Evolutionary conservation across 768 basidiomycete genomes (phyloP).

Genomic region (Krasilnikovozyma curviuscula): DNA sequence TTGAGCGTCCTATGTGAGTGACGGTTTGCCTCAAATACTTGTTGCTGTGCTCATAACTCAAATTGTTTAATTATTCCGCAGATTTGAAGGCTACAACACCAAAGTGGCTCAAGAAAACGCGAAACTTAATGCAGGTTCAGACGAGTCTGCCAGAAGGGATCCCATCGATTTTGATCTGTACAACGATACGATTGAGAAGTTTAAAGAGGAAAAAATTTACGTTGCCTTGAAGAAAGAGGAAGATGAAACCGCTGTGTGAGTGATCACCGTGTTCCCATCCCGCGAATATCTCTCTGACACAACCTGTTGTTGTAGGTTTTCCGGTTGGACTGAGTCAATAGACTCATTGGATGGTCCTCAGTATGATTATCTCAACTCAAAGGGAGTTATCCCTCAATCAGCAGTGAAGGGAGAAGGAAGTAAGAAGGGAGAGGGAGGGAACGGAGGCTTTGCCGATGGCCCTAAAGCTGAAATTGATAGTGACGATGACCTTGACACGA

Average conservation of each 20-base stretch:
- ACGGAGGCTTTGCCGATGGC: conserved; percentile 4
- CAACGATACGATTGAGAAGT: conserved; percentile 47
- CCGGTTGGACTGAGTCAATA: conserved; percentile 60
- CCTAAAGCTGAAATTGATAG: neutral
- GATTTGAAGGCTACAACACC: conserved; percentile 30
- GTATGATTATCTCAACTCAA: conserved; percentile 33
- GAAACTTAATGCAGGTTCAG: conserved; percentile 13
- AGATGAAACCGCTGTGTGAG: conserved; percentile 54
- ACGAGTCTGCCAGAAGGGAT: conserved; percentile 27
- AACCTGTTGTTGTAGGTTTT: conserved; percentile 39
- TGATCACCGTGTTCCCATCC: too few relatives aligned
- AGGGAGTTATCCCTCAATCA: conserved; percentile 52
- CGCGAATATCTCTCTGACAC: too few relatives aligned
- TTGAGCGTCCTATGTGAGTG: conserved; percentile 46
- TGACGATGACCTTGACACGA: conserved; percentile 4
- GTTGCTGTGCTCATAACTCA: too few relatives aligned
- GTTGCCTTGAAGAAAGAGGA: conserved; percentile 70
- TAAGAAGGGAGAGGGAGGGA: conserved; percentile 27
- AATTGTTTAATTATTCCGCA: too few relatives aligned
- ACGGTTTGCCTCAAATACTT: too few relatives aligned
- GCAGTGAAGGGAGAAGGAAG: conserved; percentile 41
- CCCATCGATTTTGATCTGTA: conserved; percentile 53
- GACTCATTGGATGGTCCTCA: conserved; percentile 62
- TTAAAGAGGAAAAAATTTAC: conserved; percentile 76
- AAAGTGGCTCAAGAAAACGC: conserved; percentile 18